A percentile compares a stretch with the other conserved stretches of the same genome.
These are phyloP conservation scores for Podospora fimiseda DNA, from an alignment of 495 filamentous ascomycete genomes.

Conservation along the genomic window DNA sequence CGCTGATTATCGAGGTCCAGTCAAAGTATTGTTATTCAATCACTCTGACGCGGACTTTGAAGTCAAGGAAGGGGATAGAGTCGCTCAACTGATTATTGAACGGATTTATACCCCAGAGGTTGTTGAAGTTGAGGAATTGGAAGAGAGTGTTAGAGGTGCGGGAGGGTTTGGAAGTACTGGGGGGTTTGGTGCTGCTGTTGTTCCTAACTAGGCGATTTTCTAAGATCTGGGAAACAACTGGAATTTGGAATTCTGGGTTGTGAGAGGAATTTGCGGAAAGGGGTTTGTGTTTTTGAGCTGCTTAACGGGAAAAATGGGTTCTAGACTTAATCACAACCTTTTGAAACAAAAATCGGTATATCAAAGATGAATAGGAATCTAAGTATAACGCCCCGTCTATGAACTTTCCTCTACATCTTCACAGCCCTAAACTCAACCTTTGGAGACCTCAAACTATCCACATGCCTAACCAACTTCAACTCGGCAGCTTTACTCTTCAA, in stretches of 20 bases:
- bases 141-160: conserved; percentile 82
- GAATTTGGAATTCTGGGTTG: too few relatives aligned
- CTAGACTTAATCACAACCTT: too few relatives aligned
- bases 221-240: too few relatives aligned
- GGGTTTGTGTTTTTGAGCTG: too few relatives aligned
- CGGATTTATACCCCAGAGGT: conserved; percentile 90
- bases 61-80: conserved; percentile 76
- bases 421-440: conserved; percentile 51
- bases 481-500: conserved; percentile 70
- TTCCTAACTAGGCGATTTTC: background rate
- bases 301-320: too few relatives aligned
- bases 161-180: conserved; percentile 96
- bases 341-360: too few relatives aligned
- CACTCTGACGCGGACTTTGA: conserved; percentile 75
- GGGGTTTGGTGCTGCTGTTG: conserved; percentile 4
- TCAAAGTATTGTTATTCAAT: conserved; percentile 94
- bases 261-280: too few relatives aligned
- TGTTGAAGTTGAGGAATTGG: conserved; percentile 75
- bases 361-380: too few relatives aligned
- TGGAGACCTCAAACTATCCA: conserved; percentile 58
- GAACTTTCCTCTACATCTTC: conserved; percentile 30
- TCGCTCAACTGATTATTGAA: conserved; percentile 92
- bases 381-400: background rate
- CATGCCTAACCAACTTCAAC: conserved; percentile 68
- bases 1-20: conserved; percentile 89